Evolutionary conservation across 73 alveolate genomes (phyloP).

Genomic region (Paramecium biaurelia): DNA sequence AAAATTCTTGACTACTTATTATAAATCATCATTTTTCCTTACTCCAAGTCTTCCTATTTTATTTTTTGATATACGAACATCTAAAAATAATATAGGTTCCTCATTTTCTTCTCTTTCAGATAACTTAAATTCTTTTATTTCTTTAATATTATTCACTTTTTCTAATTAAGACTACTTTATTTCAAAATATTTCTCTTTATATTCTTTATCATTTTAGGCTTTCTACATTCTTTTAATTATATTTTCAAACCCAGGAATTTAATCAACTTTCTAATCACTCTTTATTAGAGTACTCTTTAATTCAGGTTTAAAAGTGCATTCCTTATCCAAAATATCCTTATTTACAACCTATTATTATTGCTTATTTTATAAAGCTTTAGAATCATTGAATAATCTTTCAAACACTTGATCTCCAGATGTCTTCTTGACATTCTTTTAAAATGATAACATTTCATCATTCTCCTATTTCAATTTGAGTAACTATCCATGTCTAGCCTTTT

Average conservation of each 20-base stretch:
- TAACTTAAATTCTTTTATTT: neutral
- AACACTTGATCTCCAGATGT: neutral
- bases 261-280: slow-evolving; percentile 23
- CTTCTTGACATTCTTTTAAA: neutral
- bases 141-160: neutral
- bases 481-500: neutral
- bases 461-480: neutral
- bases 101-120: slow-evolving; percentile 31
- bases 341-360: neutral
- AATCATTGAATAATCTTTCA: neutral
- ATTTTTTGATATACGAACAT: slow-evolving; percentile 31
- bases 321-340: slow-evolving; percentile 16
- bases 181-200: slow-evolving; percentile 46
- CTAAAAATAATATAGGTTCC: slow-evolving; percentile 58
- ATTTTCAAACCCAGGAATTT: slow-evolving; percentile 38
- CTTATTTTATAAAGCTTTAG: neutral
- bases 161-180: slow-evolving; percentile 9
- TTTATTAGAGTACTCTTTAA: neutral
- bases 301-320: slow-evolving; percentile 36
- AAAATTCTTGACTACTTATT: slow-evolving; percentile 46
- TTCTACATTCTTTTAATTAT: slow-evolving; percentile 48
- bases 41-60: slow-evolving; percentile 54
- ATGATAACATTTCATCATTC: neutral
- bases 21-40: slow-evolving; percentile 18
- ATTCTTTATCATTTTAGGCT: slow-evolving; percentile 35